A percentile compares a stretch with the other conserved stretches of the same genome.
Evolutionary conservation across 2,329 filamentous ascomycete species (phyloP).

Genomic region (Leptographium lundbergii): DNA sequence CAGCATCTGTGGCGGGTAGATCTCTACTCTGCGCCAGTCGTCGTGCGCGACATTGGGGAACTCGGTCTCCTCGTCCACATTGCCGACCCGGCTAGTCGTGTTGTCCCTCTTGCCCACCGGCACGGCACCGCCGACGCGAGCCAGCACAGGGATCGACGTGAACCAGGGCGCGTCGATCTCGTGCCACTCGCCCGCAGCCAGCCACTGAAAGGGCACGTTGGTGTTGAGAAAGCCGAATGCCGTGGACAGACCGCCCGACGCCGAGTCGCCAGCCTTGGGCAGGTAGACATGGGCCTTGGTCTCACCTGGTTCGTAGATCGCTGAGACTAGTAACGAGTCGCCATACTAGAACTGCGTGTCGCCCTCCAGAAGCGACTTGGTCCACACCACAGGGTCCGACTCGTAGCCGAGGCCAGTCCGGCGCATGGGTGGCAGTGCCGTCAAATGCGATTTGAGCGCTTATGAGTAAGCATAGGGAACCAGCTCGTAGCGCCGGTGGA

Average conservation of each 20-base stretch:
- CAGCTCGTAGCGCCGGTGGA: slow-evolving; percentile 58
- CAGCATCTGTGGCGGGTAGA: slow-evolving; percentile 19
- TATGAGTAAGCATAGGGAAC: slow-evolving; percentile 61
- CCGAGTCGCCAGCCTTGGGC: slow-evolving; percentile 22
- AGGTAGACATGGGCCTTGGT: slow-evolving; percentile 47
- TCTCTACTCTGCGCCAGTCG: slow-evolving; percentile 22
- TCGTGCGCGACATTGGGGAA: slow-evolving; percentile 18
- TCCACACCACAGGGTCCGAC: slow-evolving; percentile 53
- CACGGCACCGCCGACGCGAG: slow-evolving; percentile 20
- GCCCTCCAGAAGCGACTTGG: slow-evolving; percentile 38
- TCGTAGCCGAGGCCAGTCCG: slow-evolving; percentile 69
- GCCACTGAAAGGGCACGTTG: slow-evolving; percentile 38
- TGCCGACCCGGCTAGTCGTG: slow-evolving; percentile 15
- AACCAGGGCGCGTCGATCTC: slow-evolving; percentile 19
- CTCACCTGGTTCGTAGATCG: slow-evolving; percentile 50
- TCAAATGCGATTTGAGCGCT: slow-evolving; percentile 46
- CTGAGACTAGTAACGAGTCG: slow-evolving; percentile 50
- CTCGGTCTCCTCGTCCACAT: slow-evolving; percentile 14
- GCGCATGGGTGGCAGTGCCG: slow-evolving; percentile 50
- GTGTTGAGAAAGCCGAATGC: slow-evolving; percentile 46
- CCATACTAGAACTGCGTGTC: slow-evolving; percentile 66
- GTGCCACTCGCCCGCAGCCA: slow-evolving; percentile 23
- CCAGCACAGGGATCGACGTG: slow-evolving; percentile 19
- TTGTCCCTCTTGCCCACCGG: slow-evolving; percentile 19
- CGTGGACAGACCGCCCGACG: slow-evolving; percentile 3